A percentile compares a stretch with the other conserved stretches of the same genome.
phyloP scores from a whole-genome alignment of 768 basidiomycete genomes.

The Serendipita sp. region DNA sequence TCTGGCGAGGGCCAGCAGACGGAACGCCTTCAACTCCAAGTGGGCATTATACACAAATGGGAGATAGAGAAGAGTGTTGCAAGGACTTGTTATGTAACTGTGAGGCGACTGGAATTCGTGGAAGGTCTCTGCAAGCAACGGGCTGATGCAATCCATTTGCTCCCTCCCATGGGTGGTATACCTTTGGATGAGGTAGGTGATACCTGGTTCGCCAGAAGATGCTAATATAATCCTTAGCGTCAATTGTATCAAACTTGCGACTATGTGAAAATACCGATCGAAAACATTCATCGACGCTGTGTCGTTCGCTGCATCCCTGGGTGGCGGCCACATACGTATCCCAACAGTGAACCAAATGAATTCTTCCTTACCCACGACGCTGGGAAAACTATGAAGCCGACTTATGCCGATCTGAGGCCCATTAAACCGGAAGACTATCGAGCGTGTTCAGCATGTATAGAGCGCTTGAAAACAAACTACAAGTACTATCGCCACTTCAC shows the following conservation, averaged over 20 bases:
- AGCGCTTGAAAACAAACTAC: not conserved
- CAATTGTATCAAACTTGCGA: not conserved
- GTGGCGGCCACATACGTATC: not conserved
- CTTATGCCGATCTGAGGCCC: not conserved
- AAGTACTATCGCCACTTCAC: not conserved
- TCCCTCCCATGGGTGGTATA: not conserved
- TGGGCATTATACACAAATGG: not conserved
- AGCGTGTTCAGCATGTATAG: not conserved
- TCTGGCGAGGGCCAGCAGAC: not conserved
- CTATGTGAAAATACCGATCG: not conserved
- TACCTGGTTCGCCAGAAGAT: not conserved
- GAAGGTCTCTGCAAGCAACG: not conserved
- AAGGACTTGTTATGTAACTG: not conserved
- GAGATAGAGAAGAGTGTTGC: not conserved
- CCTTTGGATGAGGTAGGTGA: not conserved
- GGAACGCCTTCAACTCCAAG: not conserved
- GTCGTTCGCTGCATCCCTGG: not conserved
- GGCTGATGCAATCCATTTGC: not conserved
- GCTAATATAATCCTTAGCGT: not conserved
- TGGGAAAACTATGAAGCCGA: not conserved
- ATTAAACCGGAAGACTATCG: not conserved
- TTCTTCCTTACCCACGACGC: slow-evolving; percentile 2
- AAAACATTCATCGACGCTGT: not conserved
- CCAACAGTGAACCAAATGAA: not conserved
- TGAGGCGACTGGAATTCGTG: not conserved